Conservation (phyloP, 768 basidiomycete species). For the Boletus rubropictus region DNA sequence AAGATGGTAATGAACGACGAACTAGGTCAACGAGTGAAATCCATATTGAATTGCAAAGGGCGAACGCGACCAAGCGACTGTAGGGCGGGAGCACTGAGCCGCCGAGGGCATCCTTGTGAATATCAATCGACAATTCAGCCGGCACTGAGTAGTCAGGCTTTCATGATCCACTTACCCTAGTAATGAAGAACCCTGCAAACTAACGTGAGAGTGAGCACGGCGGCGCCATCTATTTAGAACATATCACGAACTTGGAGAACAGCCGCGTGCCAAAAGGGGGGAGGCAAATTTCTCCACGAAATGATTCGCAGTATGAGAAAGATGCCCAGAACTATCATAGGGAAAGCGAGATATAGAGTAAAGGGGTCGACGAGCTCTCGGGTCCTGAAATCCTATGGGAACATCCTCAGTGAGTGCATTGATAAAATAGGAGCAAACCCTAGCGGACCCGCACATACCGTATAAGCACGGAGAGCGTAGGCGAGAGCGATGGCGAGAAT, state of each 20-base stretch:
- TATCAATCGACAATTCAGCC: not conserved
- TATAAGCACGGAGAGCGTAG: conserved; percentile 12
- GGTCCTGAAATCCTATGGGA: conserved; percentile 18
- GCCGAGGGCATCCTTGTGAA: conserved; percentile 18
- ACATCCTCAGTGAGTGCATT: not conserved
- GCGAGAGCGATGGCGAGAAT: conserved; percentile 14
- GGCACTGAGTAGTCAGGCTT: not conserved
- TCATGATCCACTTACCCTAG: conserved; percentile 17
- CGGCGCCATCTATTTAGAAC: not conserved
- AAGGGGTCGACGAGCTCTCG: conserved; percentile 18
- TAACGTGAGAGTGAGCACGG: conserved; percentile 12
- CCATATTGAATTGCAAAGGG: conserved; percentile 20
- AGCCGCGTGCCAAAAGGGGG: conserved; percentile 28
- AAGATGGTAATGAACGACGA: not conserved
- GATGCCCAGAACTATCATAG: conserved; percentile 20
- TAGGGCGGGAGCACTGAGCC: conserved; percentile 2
- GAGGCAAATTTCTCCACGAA: conserved; percentile 16
- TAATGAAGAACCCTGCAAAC: conserved; percentile 32
- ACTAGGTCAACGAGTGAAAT: conserved; percentile 24
- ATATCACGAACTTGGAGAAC: conserved; percentile 31
- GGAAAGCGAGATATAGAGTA: conserved; percentile 20
- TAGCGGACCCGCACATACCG: conserved; percentile 15
- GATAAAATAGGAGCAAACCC: not conserved
- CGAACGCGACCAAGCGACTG: conserved; percentile 13
- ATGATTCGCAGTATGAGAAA: conserved; percentile 17